These are phyloP conservation scores for Orychophragmus violaceus DNA, from an alignment of 345 rosid genomes.

Conservation along the genomic window DNA sequence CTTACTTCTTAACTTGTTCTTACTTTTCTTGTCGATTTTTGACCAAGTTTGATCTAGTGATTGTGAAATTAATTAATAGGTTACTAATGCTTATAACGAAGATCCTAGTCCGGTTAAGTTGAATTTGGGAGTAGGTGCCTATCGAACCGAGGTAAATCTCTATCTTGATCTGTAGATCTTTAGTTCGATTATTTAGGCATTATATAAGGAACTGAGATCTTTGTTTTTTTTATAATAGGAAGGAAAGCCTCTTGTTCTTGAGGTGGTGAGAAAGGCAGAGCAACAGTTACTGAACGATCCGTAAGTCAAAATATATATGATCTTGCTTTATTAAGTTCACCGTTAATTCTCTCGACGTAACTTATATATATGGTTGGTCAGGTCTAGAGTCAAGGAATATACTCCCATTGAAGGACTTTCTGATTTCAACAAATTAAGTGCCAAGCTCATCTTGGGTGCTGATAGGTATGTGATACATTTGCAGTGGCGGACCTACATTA, in stretches of 20 bases:
- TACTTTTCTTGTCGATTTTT: too few relatives aligned
- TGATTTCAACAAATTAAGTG: constrained; percentile 84
- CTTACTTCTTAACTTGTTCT: too few relatives aligned
- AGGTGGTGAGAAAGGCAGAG: constrained; percentile 76
- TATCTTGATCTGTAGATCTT: too few relatives aligned
- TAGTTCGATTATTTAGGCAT: too few relatives aligned
- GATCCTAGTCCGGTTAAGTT: constrained; percentile 71
- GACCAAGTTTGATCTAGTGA: too few relatives aligned
- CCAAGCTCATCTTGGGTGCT: constrained; percentile 70
- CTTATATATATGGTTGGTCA: constrained; percentile 1
- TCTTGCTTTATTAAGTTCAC: too few relatives aligned
- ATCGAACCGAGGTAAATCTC: too few relatives aligned
- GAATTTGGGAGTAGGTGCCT: too few relatives aligned
- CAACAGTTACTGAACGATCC: constrained; percentile 60
- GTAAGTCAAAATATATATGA: constrained; percentile 30
- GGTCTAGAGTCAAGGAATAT: constrained; percentile 82
- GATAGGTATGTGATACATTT: constrained; percentile 45
- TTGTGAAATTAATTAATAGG: too few relatives aligned
- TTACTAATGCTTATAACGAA: constrained; percentile 85
- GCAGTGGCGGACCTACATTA: neutral
- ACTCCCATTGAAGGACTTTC: constrained; percentile 83
- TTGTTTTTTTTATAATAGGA: constrained; percentile 42
- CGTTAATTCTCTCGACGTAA: too few relatives aligned
- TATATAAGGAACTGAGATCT: too few relatives aligned
- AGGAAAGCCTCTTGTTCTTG: constrained; percentile 81